phyloP scores from a whole-genome alignment of 805 yeast genomes.

The Lachancea sp. region DNA sequence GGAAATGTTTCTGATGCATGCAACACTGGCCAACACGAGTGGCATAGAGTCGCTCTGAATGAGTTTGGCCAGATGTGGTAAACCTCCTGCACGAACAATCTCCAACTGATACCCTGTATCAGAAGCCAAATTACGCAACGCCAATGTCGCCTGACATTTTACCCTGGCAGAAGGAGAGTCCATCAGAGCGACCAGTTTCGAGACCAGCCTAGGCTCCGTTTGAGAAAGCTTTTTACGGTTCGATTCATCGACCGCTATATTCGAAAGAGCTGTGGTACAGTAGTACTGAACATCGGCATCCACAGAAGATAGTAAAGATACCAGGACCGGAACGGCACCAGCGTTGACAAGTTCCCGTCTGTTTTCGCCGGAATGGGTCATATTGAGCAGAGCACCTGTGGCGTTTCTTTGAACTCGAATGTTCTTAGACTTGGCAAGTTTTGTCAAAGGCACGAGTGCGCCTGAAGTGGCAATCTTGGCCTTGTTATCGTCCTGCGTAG shows the following conservation, averaged over 20 bases:
- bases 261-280: constrained; percentile 94
- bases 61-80: constrained; percentile 85
- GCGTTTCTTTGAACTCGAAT: constrained; percentile 97
- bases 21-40: constrained; percentile 90
- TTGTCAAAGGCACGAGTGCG: constrained; percentile 89
- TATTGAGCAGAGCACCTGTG: constrained; percentile 93
- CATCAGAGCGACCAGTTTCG: constrained; percentile 84
- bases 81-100: constrained; percentile 91
- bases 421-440: constrained; percentile 89
- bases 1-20: constrained; percentile 94
- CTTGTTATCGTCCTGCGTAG: constrained; percentile 96
- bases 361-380: constrained; percentile 97
- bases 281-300: constrained; percentile 98
- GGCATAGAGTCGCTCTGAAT: constrained; percentile 89
- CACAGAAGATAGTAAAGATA: constrained; percentile 70
- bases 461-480: constrained; percentile 94
- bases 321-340: constrained; percentile 96
- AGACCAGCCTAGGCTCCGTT: constrained; percentile 87
- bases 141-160: constrained; percentile 97
- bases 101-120: constrained; percentile 95
- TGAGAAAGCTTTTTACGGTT: constrained; percentile 84
- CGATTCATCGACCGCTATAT: constrained; percentile 92
- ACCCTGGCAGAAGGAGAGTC: constrained; percentile 90
- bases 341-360: constrained; percentile 95
- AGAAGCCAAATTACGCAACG: constrained; percentile 89